Percentiles rank a stretch among this genome's conserved stretches.
These are phyloP conservation scores for Daldinia eschscholtzii DNA, from an alignment of 2,329 filamentous ascomycete genomes.

Conservation along the genomic window DNA sequence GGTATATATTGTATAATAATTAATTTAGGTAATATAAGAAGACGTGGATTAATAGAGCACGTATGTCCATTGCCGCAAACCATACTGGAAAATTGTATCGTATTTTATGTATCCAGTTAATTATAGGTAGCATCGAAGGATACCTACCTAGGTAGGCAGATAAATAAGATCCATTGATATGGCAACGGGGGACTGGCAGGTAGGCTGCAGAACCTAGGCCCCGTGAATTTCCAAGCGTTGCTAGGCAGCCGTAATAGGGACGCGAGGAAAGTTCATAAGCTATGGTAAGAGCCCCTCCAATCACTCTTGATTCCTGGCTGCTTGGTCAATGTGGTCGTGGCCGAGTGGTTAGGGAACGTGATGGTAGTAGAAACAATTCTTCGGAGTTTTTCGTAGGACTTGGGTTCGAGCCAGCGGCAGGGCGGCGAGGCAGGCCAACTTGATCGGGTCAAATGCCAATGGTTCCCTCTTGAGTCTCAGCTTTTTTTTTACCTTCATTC, in stretches of 20 bases:
- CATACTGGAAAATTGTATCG: no score
- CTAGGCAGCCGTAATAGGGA: neutral
- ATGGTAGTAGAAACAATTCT: neutral
- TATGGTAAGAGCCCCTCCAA: neutral
- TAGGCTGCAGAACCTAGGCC: no score
- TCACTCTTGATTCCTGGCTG: neutral
- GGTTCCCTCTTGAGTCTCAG: neutral
- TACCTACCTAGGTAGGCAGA: no score
- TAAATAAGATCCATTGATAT: no score
- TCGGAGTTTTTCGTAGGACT: neutral
- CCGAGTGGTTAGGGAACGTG: neutral
- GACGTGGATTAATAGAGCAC: no score
- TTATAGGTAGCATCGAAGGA: no score
- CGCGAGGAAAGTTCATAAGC: neutral
- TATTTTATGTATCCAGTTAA: no score
- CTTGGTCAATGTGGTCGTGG: neutral
- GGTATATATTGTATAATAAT: no score
- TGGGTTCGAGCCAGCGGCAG: neutral
- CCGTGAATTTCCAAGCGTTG: neutral
- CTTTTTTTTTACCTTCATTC: neutral
- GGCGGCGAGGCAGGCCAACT: neutral
- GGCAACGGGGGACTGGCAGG: no score
- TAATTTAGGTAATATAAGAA: no score
- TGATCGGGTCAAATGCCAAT: neutral
- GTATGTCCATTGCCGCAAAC: no score